phyloP scores from a whole-genome alignment of 345 rosid genomes.

The Cardamine resedifolia region DNA sequence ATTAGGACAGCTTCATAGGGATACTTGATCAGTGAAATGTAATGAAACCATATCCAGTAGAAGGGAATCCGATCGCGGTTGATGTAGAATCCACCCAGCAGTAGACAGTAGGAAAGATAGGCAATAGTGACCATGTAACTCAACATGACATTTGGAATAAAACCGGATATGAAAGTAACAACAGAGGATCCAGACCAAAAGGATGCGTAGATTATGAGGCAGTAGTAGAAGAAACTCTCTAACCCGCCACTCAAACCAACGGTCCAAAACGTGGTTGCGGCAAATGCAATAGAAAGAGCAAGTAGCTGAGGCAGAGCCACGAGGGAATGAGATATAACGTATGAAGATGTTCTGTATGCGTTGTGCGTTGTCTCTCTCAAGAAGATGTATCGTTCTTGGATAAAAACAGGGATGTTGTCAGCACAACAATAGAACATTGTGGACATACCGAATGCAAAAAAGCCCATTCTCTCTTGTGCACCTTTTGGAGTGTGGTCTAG shows the following conservation, averaged over 20 bases:
- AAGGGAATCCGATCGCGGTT: slow-evolving; percentile 39
- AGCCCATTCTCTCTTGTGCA: slow-evolving; percentile 43
- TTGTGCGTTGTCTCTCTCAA: slow-evolving; percentile 58
- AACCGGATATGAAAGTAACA: slow-evolving; percentile 49
- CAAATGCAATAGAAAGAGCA: slow-evolving; percentile 46
- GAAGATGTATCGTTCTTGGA: slow-evolving; percentile 77
- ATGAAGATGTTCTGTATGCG: slow-evolving; percentile 51
- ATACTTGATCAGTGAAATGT: slow-evolving; percentile 39
- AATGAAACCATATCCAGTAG: slow-evolving; percentile 47
- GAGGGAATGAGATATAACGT: slow-evolving; percentile 48
- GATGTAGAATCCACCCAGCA: slow-evolving; percentile 42
- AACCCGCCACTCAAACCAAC: slow-evolving; percentile 55
- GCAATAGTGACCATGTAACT: slow-evolving; percentile 48
- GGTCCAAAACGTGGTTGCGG: slow-evolving; percentile 50
- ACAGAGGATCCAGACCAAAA: slow-evolving; percentile 82
- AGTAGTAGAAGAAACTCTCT: slow-evolving; percentile 47
- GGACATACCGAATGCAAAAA: slow-evolving; percentile 51
- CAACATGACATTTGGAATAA: slow-evolving; percentile 43
- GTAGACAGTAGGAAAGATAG: slow-evolving; percentile 46
- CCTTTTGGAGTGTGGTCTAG: slow-evolving; percentile 47
- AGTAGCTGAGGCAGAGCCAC: slow-evolving; percentile 47
- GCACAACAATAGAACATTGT: slow-evolving; percentile 48
- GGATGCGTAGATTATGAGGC: slow-evolving; percentile 44
- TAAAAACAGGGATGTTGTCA: slow-evolving; percentile 49
- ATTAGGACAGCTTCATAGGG: slow-evolving; percentile 39